Evolutionary conservation across 257 asterid genomes (phyloP).

Genomic region (Jacaranda mimosifolia): DNA sequence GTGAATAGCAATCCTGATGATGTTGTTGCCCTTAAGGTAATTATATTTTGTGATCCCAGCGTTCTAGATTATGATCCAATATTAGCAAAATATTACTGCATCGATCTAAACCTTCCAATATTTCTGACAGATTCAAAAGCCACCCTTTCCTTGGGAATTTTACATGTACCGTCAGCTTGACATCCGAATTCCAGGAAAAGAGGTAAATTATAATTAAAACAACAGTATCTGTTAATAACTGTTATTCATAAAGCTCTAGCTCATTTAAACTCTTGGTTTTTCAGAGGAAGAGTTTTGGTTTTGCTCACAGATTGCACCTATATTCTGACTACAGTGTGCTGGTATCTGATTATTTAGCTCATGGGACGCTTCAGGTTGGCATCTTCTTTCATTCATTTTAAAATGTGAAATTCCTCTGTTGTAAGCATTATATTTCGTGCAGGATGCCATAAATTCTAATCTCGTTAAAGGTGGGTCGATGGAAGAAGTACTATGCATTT

Average conservation of each 20-base stretch:
- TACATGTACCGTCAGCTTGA: conserved; percentile 96
- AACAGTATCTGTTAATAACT: conserved; percentile 17
- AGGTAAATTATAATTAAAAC: conserved; percentile 54
- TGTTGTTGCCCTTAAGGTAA: conserved; percentile 92
- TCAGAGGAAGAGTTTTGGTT: conserved; percentile 88
- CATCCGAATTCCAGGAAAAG: conserved; percentile 72
- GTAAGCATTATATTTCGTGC: conserved; percentile 41
- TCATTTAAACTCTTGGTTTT: conserved; percentile 37
- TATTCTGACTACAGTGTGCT: conserved; percentile 91
- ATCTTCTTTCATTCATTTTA: conserved; percentile 28
- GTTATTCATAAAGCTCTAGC: conserved; percentile 28
- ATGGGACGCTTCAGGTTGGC: conserved; percentile 95
- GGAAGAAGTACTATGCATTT: conserved; percentile 90
- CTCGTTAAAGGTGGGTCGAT: conserved; percentile 70
- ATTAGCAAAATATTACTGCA: conserved; percentile 27
- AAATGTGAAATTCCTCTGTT: conserved; percentile 18
- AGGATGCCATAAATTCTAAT: conserved; percentile 90
- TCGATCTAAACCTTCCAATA: conserved; percentile 28
- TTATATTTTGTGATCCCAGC: conserved; percentile 5
- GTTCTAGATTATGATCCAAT: conserved; percentile 25
- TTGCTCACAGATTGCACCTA: conserved; percentile 90
- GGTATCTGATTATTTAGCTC: conserved; percentile 76
- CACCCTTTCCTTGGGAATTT: conserved; percentile 99
- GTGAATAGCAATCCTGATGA: conserved; percentile 76
- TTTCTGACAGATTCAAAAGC: conserved; percentile 81